phyloP scores from a whole-genome alignment of 192 early-diverging fungal genomes.

The Backusella macrospora region DNA sequence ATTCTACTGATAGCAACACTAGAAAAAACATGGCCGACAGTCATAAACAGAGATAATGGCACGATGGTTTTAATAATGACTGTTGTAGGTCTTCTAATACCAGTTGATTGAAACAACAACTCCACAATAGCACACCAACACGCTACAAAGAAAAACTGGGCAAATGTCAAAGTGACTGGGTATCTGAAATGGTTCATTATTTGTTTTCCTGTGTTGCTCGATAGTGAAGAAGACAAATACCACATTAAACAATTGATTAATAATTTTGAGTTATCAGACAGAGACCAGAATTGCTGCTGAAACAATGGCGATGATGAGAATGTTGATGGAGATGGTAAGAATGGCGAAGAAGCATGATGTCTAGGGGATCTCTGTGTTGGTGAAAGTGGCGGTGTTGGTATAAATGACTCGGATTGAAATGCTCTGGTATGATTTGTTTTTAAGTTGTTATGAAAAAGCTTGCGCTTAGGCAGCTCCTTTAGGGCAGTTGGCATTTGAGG shows the following conservation, averaged over 20 bases:
- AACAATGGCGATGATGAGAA: background rate
- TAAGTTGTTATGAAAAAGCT: background rate
- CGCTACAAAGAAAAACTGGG: constrained; percentile 82
- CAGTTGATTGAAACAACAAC: constrained; percentile 45
- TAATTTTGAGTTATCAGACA: constrained; percentile 43
- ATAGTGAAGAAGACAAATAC: constrained; percentile 82
- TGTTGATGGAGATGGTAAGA: background rate
- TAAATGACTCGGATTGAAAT: background rate
- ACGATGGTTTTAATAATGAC: constrained; percentile 63
- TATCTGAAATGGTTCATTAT: constrained; percentile 76
- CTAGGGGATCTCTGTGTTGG: background rate
- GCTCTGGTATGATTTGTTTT: background rate
- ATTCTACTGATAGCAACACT: constrained; percentile 73
- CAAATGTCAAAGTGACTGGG: constrained; percentile 81
- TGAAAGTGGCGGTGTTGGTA: background rate
- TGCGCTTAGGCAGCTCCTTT: background rate
- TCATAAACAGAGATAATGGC: constrained; percentile 79
- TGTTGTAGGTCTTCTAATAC: constrained; percentile 55
- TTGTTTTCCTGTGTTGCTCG: constrained; percentile 82
- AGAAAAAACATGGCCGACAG: constrained; percentile 82
- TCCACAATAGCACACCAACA: constrained; percentile 57
- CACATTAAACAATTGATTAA: constrained; percentile 71
- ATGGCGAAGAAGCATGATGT: background rate
- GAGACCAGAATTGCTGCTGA: background rate
- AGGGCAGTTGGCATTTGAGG: background rate